Conservation (phyloP, 331 rosid genomes). For the Cucumis variabilis region DNA sequence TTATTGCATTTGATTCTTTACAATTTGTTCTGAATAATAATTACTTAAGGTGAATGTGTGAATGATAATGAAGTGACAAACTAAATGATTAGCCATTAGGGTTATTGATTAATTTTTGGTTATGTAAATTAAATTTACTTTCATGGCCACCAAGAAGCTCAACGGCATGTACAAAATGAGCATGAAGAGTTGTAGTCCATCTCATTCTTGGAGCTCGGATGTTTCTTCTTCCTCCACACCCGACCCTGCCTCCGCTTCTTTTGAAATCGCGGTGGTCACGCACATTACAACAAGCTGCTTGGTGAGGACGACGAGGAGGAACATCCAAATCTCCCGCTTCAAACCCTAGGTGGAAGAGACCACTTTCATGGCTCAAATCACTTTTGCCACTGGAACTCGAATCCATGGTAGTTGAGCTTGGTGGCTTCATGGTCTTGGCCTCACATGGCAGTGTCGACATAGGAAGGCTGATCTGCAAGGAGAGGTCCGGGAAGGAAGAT, state of each 20-base stretch:
- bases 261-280: slow-evolving; percentile 65
- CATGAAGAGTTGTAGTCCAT: slow-evolving; percentile 93
- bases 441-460: neutral
- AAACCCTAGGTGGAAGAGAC: slow-evolving; percentile 33
- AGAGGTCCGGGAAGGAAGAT: slow-evolving; percentile 31
- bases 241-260: slow-evolving; percentile 18
- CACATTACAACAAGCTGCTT: slow-evolving; percentile 55
- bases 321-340: slow-evolving; percentile 12
- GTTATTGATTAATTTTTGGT: neutral
- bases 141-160: slow-evolving; percentile 97
- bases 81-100: neutral
- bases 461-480: slow-evolving; percentile 32
- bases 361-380: slow-evolving; percentile 78
- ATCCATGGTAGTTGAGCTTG: slow-evolving; percentile 22
- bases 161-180: slow-evolving; percentile 89
- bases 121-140: slow-evolving; percentile 46
- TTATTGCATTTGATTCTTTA: no score
- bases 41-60: neutral
- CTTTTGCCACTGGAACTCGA: slow-evolving; percentile 45
- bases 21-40: neutral
- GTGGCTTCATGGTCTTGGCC: neutral
- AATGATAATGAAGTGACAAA: neutral
- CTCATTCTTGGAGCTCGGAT: slow-evolving; percentile 92
- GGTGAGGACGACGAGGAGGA: slow-evolving; percentile 36
- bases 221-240: slow-evolving; percentile 62